Percentiles rank a stretch among this genome's conserved stretches.
These are phyloP conservation scores for Stentor coeruleus DNA, from an alignment of 73 alveolate genomes.

Conservation along the genomic window DNA sequence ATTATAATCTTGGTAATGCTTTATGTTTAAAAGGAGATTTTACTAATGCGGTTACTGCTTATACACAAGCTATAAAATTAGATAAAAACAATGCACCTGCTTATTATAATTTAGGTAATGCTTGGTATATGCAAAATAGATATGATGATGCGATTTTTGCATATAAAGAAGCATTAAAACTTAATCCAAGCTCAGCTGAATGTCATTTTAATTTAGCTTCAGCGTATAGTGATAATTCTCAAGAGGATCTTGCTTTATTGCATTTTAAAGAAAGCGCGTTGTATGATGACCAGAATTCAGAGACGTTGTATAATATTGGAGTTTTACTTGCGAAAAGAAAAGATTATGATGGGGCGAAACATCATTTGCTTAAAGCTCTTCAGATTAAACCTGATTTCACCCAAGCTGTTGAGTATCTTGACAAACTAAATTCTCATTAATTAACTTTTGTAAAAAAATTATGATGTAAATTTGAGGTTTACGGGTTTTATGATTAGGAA, in stretches of 20 bases:
- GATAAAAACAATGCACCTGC: conserved; percentile 85
- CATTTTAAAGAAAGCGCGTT: conserved; percentile 67
- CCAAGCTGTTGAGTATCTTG: conserved; percentile 34
- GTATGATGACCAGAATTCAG: conserved; percentile 43
- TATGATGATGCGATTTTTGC: conserved; percentile 63
- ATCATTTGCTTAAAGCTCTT: conserved; percentile 25
- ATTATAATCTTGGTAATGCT: conserved; percentile 84
- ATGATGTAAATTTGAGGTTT: too few species aligned
- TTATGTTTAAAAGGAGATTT: conserved; percentile 55
- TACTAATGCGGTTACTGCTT: conserved; percentile 63
- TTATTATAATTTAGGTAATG: conserved; percentile 74
- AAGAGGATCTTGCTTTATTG: conserved; percentile 51
- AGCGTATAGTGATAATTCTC: conserved; percentile 72
- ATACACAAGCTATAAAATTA: conserved; percentile 56
- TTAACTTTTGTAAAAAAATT: too few species aligned
- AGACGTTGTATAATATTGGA: conserved; percentile 49
- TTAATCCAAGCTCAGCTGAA: conserved; percentile 79
- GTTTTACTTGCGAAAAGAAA: conserved; percentile 32
- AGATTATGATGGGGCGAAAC: conserved; percentile 13
- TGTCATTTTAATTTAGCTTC: conserved; percentile 78
- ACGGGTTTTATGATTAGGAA: too few species aligned
- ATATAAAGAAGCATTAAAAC: conserved; percentile 62
- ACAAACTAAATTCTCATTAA: not conserved
- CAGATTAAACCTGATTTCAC: conserved; percentile 26
- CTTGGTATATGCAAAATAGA: conserved; percentile 63